Evolutionary conservation across 2,329 filamentous ascomycete species (phyloP).

Genomic region (Clonostachys sp.): DNA sequence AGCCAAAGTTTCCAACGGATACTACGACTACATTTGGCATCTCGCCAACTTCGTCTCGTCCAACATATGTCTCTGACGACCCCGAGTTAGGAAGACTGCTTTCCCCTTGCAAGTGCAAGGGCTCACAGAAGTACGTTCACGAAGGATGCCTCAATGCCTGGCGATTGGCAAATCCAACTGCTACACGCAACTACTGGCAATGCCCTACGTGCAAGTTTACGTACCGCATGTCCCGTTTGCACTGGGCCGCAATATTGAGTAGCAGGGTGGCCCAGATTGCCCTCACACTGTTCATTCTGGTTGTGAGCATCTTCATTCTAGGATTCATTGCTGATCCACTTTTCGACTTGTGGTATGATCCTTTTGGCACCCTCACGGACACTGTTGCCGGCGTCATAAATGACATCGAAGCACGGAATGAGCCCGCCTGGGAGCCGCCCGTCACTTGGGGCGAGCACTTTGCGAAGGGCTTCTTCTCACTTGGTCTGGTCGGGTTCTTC

Average conservation of each 20-base stretch:
- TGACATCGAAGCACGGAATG: constrained; percentile 27
- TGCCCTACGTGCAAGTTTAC: constrained; percentile 85
- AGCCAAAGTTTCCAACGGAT: constrained; percentile 39
- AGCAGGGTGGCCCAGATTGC: constrained; percentile 62
- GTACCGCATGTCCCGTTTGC: constrained; percentile 74
- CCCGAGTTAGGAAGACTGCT: constrained; percentile 72
- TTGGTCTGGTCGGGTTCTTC: constrained; percentile 80
- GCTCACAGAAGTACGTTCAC: constrained; percentile 89
- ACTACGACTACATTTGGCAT: constrained; percentile 22
- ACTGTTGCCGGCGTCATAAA: constrained; percentile 40
- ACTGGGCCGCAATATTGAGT: constrained; percentile 66
- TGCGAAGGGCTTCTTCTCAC: constrained; percentile 81
- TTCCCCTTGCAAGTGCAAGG: constrained; percentile 89
- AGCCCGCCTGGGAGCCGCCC: constrained; percentile 38
- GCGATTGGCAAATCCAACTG: constrained; percentile 66
- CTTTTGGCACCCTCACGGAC: constrained; percentile 56
- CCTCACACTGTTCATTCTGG: constrained; percentile 69
- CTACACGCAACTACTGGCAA: constrained; percentile 71
- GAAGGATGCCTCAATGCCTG: constrained; percentile 83
- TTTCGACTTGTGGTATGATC: constrained; percentile 83
- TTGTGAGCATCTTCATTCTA: constrained; percentile 71
- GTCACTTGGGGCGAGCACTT: constrained; percentile 78
- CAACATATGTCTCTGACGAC: constrained; percentile 68
- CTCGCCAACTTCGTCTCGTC: constrained; percentile 22
- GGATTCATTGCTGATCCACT: constrained; percentile 93